phyloP scores from a whole-genome alignment of 2,329 filamentous ascomycete genomes.

The Biscogniauxia mediterranea region DNA sequence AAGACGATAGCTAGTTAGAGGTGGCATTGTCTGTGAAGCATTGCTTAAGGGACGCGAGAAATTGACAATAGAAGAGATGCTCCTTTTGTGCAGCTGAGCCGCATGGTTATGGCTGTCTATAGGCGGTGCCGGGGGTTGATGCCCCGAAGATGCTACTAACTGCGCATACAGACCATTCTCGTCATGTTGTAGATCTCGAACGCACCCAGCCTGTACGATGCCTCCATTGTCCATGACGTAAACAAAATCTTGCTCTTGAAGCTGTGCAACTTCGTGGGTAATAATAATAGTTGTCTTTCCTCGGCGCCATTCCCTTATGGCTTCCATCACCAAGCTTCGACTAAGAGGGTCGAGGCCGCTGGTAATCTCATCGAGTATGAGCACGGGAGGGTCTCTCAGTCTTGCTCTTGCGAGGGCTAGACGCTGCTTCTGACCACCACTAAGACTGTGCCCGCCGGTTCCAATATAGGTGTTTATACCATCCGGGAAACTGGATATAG shows the following conservation, averaged over 20 bases:
- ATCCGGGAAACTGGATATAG: slow-evolving; percentile 63
- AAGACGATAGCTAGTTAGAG: slow-evolving; percentile 8
- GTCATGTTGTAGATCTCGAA: slow-evolving; percentile 48
- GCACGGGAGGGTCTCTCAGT: slow-evolving; percentile 72
- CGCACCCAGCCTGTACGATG: slow-evolving; percentile 68
- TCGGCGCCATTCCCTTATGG: slow-evolving; percentile 72
- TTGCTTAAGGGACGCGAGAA: slow-evolving; percentile 20
- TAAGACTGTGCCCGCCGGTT: slow-evolving; percentile 66
- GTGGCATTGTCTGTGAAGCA: slow-evolving; percentile 10
- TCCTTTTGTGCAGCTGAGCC: background rate
- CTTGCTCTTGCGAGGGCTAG: slow-evolving; percentile 77
- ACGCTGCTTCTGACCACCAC: slow-evolving; percentile 82
- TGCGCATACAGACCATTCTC: slow-evolving; percentile 46
- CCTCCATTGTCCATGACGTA: slow-evolving; percentile 73
- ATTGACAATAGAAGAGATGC: slow-evolving; percentile 11
- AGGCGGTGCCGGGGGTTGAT: slow-evolving; percentile 12
- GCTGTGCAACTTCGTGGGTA: slow-evolving; percentile 83
- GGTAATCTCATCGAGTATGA: slow-evolving; percentile 87
- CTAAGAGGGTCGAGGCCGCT: slow-evolving; percentile 79
- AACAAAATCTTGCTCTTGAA: slow-evolving; percentile 69
- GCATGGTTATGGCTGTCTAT: slow-evolving; percentile 2
- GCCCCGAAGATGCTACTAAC: slow-evolving; percentile 31
- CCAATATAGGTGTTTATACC: slow-evolving; percentile 74
- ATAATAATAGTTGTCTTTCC: slow-evolving; percentile 90
- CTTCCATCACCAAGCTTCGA: slow-evolving; percentile 66